Evolutionary conservation across 2,329 filamentous ascomycete genomes (phyloP).

Genomic region (Fusarium hostae): DNA sequence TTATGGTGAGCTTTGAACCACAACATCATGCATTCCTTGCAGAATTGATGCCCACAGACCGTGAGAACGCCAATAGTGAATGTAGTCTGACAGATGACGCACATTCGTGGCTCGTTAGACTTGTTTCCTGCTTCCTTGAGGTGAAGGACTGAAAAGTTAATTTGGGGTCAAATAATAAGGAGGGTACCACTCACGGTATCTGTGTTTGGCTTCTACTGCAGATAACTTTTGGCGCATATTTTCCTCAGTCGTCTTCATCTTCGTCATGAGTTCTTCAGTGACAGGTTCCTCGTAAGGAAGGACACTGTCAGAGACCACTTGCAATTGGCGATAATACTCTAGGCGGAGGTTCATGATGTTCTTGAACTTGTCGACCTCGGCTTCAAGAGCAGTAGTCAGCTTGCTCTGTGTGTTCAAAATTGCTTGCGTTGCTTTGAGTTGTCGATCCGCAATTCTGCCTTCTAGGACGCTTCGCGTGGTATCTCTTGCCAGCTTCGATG

Average conservation of each 20-base stretch:
- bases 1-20: constrained; percentile 82
- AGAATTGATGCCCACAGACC: constrained; percentile 91
- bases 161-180: neutral
- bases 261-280: constrained; percentile 60
- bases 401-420: constrained; percentile 64
- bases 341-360: constrained; percentile 84
- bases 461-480: constrained; percentile 71
- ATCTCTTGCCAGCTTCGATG: constrained; percentile 61
- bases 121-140: constrained; percentile 69
- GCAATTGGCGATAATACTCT: constrained; percentile 91
- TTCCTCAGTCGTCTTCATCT: constrained; percentile 49
- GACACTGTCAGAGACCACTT: constrained; percentile 90
- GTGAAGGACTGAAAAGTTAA: constrained; percentile 58
- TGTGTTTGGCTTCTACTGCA: constrained; percentile 74
- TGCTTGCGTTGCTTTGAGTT: constrained; percentile 70
- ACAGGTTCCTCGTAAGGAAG: constrained; percentile 74
- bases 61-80: constrained; percentile 87
- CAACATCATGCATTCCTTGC: constrained; percentile 82
- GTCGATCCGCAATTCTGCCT: constrained; percentile 69
- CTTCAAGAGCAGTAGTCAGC: constrained; percentile 61
- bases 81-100: constrained; percentile 83
- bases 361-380: constrained; percentile 81
- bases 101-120: constrained; percentile 73
- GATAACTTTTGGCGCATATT: constrained; percentile 68
- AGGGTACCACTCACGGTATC: constrained; percentile 67